Conservation (phyloP, 768 basidiomycete genomes). For the Phanerochaete sordida region DNA sequence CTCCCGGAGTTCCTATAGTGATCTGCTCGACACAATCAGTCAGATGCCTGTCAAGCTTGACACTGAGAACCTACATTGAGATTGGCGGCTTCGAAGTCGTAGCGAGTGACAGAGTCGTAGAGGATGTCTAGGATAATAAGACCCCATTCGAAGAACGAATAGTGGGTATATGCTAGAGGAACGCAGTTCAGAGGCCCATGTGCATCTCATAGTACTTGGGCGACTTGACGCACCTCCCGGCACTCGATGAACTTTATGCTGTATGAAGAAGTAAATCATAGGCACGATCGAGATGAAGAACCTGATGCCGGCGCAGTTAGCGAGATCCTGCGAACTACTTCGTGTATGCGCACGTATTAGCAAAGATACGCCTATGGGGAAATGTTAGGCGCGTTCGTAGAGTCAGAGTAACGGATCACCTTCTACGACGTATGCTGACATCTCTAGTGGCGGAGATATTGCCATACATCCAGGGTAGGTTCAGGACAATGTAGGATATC, state of each 20-base stretch:
- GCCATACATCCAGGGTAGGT: constrained; percentile 87
- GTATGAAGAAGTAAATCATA: constrained; percentile 80
- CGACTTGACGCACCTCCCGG: constrained; percentile 64
- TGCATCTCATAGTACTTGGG: neutral
- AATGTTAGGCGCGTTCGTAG: neutral
- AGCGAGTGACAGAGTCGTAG: constrained; percentile 64
- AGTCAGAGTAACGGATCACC: constrained; percentile 38
- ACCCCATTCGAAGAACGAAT: constrained; percentile 86
- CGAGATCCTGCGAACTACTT: neutral
- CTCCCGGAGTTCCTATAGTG: constrained; percentile 21
- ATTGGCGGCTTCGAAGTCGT: constrained; percentile 53
- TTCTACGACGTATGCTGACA: constrained; percentile 39
- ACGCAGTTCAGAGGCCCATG: neutral
- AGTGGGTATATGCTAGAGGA: constrained; percentile 72
- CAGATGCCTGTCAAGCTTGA: neutral
- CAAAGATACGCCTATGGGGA: neutral
- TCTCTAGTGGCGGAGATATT: constrained; percentile 44
- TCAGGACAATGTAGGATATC: constrained; percentile 81
- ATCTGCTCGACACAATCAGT: constrained; percentile 23
- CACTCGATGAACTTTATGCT: constrained; percentile 75
- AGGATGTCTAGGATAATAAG: constrained; percentile 71
- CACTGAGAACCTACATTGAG: constrained; percentile 25
- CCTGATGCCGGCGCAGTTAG: constrained; percentile 29
- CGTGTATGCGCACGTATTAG: neutral
- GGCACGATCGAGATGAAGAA: constrained; percentile 73